Evolutionary conservation across 139 green algal species (phyloP), one percentile per base, ranked within the genome.

Genomic region (Picochlorum sp.): DNA sequence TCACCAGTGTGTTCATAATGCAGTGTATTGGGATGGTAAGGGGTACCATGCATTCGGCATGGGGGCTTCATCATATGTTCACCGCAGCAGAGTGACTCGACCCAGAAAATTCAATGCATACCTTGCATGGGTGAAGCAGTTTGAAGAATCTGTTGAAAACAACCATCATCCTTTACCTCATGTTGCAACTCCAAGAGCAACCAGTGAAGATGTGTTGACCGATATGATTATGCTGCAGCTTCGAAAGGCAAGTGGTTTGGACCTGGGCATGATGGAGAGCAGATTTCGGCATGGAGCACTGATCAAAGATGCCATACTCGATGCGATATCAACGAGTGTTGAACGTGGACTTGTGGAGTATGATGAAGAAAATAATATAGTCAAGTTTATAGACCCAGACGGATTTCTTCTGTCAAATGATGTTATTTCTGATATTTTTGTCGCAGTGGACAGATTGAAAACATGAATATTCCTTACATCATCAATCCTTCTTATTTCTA

Each of bases 11-110:
- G n/a, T 41, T 0, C 93, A 98, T 77, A 98, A 98, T 77, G 68
- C 82, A 62, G 79, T 85, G 2, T 98, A 98, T 73, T 98, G 92
- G 92, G 44, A 64, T 44, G 76, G 28, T 14, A 14, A 14, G 23
- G 74, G 77, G 0, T 98, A 85, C 68, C 85, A 94, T 70, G 93
- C 68, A 10, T 96, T 97, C 72, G 93, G 93, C 45, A 41, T 97
- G 21, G 89, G 92, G 0, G 85, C 87, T 3, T 79, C 92, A 1
- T 95, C 86, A 0, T 91, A 90, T 72, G 58, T 94, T 23, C 20
- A 67, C 23, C 74, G 80, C 8, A 51, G 72, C 16, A 76, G 92
- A 1, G 88, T 94, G 63, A 71, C 74, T 16, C 67, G 92, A 4
- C 92, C 92, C 1, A 72, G 69, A 10, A 72, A 62, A 4, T 87